Evolutionary conservation across 768 basidiomycete species (phyloP), one percentile per base, ranked within the genome.

Genomic region (Rubroboletus satanas): DNA sequence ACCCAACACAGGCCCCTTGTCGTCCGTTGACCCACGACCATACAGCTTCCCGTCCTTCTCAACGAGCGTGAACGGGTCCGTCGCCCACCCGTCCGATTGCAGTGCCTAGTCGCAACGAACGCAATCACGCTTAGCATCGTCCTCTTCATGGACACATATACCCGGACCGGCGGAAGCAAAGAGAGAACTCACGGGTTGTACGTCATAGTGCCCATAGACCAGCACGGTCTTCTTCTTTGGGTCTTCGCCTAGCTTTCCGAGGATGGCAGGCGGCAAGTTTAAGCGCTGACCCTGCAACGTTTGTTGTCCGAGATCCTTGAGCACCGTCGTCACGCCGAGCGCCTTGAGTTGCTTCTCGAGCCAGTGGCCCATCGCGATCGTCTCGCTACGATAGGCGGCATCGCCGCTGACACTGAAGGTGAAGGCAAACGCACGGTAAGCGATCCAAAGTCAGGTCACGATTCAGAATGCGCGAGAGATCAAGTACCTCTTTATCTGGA

Each of bases 131-230:
- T 56, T 11, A 56, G 54, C 10, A 55, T n/a, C n/a, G 23, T 33
- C 7, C 14, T 21, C 47, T 50, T 23, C 33, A 31, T 7, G 37
- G n/a, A 15, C 33, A 12, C 9, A 4, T 23, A 23, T 8, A 15
- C 21, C 46, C 21, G 7, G 29, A 15, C 29, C 15, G 15, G 35
- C 28, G 2, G 36, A 14, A 37, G 26, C 5, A 38, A 39, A 54
- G 26, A 36, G 28, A 17, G 7, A 6, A 42, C 83, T 48, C 56
- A 90, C 90, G 9, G 95, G 94, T 64, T 97, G 95, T 7, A 97
- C 95, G 66, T 97, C 94, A 66, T 92, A 96, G 70, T 98, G 95
- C 2, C 93, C 95, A 67, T 98, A 98, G 32, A 98, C 74, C 29
- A 96, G 79, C 33, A 98, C 84, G 0, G 94, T 98, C 81, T 90